Conservation (phyloP, 768 basidiomycete genomes). For the Hericium coralloides region DNA sequence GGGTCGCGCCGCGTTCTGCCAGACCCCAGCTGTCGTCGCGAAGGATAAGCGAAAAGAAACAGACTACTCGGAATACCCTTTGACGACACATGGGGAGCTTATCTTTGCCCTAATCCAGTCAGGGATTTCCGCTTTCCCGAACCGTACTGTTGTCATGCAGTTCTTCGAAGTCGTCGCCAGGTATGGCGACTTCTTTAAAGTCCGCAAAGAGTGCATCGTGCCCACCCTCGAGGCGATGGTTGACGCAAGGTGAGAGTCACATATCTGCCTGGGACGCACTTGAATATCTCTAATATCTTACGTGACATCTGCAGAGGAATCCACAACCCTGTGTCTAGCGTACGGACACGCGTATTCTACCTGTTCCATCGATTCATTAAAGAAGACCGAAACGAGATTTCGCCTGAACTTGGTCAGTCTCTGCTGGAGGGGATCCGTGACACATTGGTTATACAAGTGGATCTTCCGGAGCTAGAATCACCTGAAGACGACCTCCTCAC, state of each 20-base stretch:
- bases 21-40: conserved; percentile 50
- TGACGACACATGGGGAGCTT: conserved; percentile 89
- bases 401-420: conserved; percentile 55
- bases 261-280: neutral
- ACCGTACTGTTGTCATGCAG: conserved; percentile 77
- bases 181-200: conserved; percentile 95
- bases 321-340: conserved; percentile 62
- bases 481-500: conserved; percentile 55
- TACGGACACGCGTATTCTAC: conserved; percentile 79
- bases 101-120: conserved; percentile 77
- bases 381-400: conserved; percentile 71
- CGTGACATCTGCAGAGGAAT: conserved; percentile 54
- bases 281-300: neutral
- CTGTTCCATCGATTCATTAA: conserved; percentile 90
- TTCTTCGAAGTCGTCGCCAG: conserved; percentile 91
- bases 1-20: conserved; percentile 82
- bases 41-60: conserved; percentile 59
- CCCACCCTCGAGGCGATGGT: conserved; percentile 87
- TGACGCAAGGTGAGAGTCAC: conserved; percentile 54
- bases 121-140: conserved; percentile 73
- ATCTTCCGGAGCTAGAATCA: conserved; percentile 71
- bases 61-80: conserved; percentile 72
- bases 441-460: conserved; percentile 64
- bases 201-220: conserved; percentile 80
- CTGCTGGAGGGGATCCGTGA: conserved; percentile 73